phyloP scores from a whole-genome alignment of 495 filamentous ascomycete species.

The Cercophora newfieldiana region DNA sequence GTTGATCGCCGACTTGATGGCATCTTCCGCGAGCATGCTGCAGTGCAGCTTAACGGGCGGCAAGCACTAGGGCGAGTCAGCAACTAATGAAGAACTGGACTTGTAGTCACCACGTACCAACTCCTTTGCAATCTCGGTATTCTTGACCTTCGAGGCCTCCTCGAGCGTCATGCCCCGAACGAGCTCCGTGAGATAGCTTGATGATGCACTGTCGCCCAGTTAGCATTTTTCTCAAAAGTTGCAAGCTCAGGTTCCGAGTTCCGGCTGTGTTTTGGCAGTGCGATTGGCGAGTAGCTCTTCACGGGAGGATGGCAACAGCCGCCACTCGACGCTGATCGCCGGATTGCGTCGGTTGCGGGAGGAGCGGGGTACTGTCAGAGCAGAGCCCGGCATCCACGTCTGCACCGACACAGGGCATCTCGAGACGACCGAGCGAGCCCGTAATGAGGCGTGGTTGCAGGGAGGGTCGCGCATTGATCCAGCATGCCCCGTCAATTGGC shows the following conservation, averaged over 20 bases:
- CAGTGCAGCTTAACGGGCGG: slow-evolving; percentile 98
- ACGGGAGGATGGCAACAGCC: neutral
- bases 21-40: slow-evolving; percentile 98
- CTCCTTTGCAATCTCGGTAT: slow-evolving; percentile 97
- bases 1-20: slow-evolving; percentile 97
- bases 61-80: slow-evolving; percentile 54
- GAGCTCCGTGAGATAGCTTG: slow-evolving; percentile 87
- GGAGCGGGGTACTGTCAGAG: neutral
- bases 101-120: slow-evolving; percentile 40
- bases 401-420: neutral
- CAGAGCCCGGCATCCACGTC: neutral
- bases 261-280: too few relatives aligned
- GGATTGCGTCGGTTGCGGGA: neutral
- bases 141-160: slow-evolving; percentile 85
- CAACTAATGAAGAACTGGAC: too few relatives aligned
- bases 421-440: neutral
- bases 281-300: neutral
- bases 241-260: too few relatives aligned
- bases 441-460: neutral
- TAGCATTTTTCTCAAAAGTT: slow-evolving; percentile 11
- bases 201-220: slow-evolving; percentile 39
- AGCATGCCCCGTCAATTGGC: too few relatives aligned
- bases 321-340: neutral
- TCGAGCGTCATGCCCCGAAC: slow-evolving; percentile 96
- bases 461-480: too few relatives aligned